Evolutionary conservation across 139 green algal species (phyloP).

Genomic region (Edaphochlamys debaryana): DNA sequence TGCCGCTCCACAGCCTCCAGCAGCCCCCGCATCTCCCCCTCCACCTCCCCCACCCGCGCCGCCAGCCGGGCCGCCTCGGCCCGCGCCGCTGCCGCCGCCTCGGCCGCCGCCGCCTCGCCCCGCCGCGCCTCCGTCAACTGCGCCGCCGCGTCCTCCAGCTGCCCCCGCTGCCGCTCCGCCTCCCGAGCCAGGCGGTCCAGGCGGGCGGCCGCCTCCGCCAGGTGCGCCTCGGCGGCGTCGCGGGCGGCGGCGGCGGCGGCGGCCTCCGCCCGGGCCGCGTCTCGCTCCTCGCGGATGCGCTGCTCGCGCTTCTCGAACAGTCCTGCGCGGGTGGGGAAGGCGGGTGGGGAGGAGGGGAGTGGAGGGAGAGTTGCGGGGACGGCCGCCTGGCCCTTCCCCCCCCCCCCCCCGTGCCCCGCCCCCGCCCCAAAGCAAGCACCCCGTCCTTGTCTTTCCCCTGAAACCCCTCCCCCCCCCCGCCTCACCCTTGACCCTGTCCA

Average conservation of each 20-base stretch:
- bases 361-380: too few relatives aligned
- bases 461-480: too few relatives aligned
- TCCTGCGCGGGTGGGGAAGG: slow-evolving; percentile 27
- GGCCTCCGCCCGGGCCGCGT: slow-evolving; percentile 46
- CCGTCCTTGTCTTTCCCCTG: neutral
- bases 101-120: slow-evolving; percentile 48
- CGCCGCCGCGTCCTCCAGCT: slow-evolving; percentile 23
- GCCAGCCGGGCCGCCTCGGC: slow-evolving; percentile 40
- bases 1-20: slow-evolving; percentile 71
- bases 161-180: slow-evolving; percentile 1
- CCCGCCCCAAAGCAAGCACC: neutral
- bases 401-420: neutral
- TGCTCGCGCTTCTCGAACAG: slow-evolving; percentile 67
- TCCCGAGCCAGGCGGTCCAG: slow-evolving; percentile 8
- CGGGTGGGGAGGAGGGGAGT: neutral
- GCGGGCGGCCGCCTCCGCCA: slow-evolving; percentile 13
- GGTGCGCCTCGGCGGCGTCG: slow-evolving; percentile 9
- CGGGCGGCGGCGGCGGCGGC: neutral
- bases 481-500: too few relatives aligned
- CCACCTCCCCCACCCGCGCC: slow-evolving; percentile 62
- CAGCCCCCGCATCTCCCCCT: slow-evolving; percentile 74
- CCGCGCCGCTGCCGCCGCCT: slow-evolving; percentile 44
- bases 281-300: slow-evolving; percentile 57
- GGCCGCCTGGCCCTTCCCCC: neutral
- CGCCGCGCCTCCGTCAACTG: slow-evolving; percentile 26